Evolutionary conservation across 768 basidiomycete genomes (phyloP).

Genomic region (Lactarius pseudohatsudake): DNA sequence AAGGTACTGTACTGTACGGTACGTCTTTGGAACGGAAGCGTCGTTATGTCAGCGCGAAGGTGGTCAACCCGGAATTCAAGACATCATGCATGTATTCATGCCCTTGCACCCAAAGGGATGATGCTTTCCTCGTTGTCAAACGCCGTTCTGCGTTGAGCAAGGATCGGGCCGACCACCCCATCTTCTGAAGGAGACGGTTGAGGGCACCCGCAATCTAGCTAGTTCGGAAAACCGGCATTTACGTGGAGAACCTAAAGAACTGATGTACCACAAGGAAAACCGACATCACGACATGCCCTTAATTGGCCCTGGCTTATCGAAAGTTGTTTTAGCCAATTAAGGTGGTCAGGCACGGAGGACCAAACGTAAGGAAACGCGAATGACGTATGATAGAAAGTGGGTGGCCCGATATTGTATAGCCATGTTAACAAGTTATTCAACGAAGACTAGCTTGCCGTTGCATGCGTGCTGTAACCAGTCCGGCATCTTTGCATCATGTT

Average conservation of each 20-base stretch:
- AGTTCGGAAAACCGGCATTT: conserved; percentile 3
- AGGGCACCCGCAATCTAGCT: neutral
- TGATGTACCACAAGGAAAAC: too few species aligned
- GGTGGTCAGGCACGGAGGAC: neutral
- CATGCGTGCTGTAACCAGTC: neutral
- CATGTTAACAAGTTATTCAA: neutral
- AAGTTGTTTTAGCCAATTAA: neutral
- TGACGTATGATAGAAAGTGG: neutral
- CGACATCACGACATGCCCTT: too few species aligned
- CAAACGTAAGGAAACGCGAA: neutral
- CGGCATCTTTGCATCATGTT: neutral
- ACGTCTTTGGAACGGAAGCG: neutral
- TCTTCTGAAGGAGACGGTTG: neutral
- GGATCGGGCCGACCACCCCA: neutral
- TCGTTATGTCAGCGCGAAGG: neutral
- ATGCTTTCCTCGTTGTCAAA: neutral
- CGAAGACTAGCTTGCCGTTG: neutral
- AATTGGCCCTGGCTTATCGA: too few species aligned
- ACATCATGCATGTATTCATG: neutral
- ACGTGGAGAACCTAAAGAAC: neutral
- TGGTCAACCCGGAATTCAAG: neutral
- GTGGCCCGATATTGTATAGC: neutral
- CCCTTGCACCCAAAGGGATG: neutral
- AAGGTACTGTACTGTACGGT: neutral
- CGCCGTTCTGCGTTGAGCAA: neutral